Percentiles rank a stretch among this genome's conserved stretches.
These are phyloP conservation scores for Zoysia pacifica DNA, from an alignment of 176 grass and related monocot species.

Conservation along the genomic window DNA sequence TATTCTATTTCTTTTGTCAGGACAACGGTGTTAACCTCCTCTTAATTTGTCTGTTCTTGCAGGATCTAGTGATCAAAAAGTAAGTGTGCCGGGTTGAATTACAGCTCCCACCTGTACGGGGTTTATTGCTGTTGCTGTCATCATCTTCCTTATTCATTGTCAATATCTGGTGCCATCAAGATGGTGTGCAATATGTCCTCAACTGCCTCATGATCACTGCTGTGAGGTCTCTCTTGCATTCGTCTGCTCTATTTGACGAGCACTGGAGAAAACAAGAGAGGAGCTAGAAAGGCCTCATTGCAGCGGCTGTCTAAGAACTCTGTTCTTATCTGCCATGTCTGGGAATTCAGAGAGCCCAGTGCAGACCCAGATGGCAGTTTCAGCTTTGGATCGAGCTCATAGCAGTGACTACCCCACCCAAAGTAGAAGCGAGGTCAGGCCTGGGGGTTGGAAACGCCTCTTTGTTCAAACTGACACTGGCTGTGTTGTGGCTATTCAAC, in stretches of 20 bases:
- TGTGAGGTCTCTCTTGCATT: constrained; percentile 21
- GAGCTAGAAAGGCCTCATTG: constrained; percentile 17
- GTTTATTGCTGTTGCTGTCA: background rate
- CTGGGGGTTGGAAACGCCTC: constrained; percentile 56
- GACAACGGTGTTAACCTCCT: constrained; percentile 24
- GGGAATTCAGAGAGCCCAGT: constrained; percentile 67
- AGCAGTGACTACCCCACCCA: constrained; percentile 46
- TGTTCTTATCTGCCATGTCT: constrained; percentile 40
- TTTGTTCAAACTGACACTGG: constrained; percentile 76
- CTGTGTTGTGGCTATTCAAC: constrained; percentile 54
- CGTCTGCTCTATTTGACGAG: constrained; percentile 41
- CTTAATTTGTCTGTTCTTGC: constrained; percentile 38
- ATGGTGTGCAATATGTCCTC: constrained; percentile 41
- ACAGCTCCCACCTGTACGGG: background rate
- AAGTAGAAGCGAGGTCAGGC: constrained; percentile 37
- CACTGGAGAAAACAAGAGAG: constrained; percentile 41
- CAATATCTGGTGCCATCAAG: constrained; percentile 13
- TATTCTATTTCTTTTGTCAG: constrained; percentile 5
- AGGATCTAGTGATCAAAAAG: constrained; percentile 30
- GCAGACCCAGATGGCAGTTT: constrained; percentile 69
- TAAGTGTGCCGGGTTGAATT: constrained; percentile 1
- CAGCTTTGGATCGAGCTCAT: constrained; percentile 53
- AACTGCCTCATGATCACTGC: constrained; percentile 38
- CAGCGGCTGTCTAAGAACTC: constrained; percentile 11
- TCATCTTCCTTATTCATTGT: constrained; percentile 5